A percentile compares a stretch with the other conserved stretches of the same genome.
phyloP scores from a whole-genome alignment of 1,284 basidiomycete genomes.

The Melampsora larici-populina region DNA sequence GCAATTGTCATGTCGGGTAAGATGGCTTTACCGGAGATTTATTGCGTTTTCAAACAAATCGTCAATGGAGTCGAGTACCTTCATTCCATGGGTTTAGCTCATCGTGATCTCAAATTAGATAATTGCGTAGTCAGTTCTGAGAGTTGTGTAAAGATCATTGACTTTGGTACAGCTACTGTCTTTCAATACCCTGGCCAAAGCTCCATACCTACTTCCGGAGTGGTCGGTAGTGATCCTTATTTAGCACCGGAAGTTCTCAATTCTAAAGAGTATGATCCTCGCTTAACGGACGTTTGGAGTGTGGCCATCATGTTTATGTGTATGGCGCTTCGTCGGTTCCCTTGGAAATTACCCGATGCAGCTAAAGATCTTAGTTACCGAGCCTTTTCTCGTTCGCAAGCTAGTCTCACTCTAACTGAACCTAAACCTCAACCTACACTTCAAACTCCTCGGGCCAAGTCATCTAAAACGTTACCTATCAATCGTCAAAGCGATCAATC shows the following conservation, averaged over 20 bases:
- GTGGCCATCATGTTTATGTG: constrained; percentile 99
- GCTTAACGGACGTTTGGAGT: constrained; percentile 97
- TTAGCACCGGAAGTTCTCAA: constrained; percentile 92
- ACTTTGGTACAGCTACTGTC: constrained; percentile 98
- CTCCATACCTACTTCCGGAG: constrained; percentile 70
- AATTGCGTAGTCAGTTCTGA: constrained; percentile 96
- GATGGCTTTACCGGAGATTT: constrained; percentile 96
- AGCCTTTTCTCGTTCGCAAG: constrained; percentile 65
- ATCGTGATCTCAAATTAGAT: constrained; percentile 97
- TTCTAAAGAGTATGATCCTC: constrained; percentile 79
- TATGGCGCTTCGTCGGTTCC: constrained; percentile 95
- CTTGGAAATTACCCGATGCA: constrained; percentile 96
- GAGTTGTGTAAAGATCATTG: constrained; percentile 97
- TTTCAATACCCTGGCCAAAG: constrained; percentile 95
- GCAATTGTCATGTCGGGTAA: constrained; percentile 99
- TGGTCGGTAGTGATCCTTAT: constrained; percentile 97
- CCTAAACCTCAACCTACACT: not conserved
- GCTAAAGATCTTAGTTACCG: constrained; percentile 89
- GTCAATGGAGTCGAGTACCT: constrained; percentile 97
- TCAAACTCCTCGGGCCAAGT: not conserved
- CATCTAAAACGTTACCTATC: not conserved
- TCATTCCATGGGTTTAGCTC: constrained; percentile 93
- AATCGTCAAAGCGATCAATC: not conserved
- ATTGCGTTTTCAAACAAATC: constrained; percentile 98
- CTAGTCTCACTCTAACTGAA: not conserved